Evolutionary conservation across 2,329 filamentous ascomycete species (phyloP).

Genomic region (Colletotrichum sp.): DNA sequence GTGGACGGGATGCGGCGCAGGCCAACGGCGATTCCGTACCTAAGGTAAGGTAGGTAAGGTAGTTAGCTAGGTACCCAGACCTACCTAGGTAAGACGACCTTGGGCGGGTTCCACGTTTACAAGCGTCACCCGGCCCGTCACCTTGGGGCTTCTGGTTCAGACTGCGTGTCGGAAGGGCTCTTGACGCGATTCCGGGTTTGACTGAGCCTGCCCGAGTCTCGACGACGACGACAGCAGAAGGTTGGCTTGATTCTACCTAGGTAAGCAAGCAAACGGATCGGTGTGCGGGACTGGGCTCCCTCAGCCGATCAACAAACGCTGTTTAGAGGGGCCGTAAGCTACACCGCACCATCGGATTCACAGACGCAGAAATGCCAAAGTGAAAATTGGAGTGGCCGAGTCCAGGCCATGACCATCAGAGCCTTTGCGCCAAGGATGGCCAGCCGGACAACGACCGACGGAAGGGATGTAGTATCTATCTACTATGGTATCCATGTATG

Average conservation of each 20-base stretch:
- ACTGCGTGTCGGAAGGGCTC: not conserved
- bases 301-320: slow-evolving; percentile 5
- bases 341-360: not conserved
- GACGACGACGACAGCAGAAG: not conserved
- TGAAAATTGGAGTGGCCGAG: not conserved
- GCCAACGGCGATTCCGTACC: slow-evolving; percentile 12
- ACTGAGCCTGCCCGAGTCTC: not conserved
- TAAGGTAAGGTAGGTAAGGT: too few relatives aligned
- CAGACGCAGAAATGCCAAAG: not conserved
- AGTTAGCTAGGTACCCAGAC: too few relatives aligned
- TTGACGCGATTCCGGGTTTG: not conserved
- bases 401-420: not conserved
- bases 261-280: not conserved
- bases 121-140: not conserved
- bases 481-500: not conserved
- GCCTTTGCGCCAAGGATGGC: not conserved
- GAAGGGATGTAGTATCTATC: not conserved
- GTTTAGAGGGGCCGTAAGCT: slow-evolving; percentile 5
- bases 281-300: not conserved
- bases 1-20: not conserved
- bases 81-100: too few relatives aligned
- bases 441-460: not conserved
- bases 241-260: not conserved
- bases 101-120: not conserved
- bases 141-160: not conserved